Evolutionary conservation across 768 basidiomycete genomes (phyloP).

Genomic region (Cystofilobasidium bisporidii): DNA sequence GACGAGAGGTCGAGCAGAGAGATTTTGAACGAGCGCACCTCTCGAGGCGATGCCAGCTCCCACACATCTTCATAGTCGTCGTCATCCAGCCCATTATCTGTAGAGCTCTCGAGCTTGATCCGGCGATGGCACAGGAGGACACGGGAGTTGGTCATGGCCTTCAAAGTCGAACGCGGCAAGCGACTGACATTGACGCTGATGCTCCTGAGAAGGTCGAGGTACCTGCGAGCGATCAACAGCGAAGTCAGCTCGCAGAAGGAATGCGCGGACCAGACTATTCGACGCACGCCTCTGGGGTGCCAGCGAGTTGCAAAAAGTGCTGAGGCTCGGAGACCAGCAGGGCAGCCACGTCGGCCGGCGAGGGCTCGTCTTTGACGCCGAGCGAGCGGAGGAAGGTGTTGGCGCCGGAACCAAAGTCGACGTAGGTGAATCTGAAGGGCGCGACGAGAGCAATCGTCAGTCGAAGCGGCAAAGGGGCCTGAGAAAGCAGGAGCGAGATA

Average conservation of each 20-base stretch:
- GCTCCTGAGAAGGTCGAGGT: conserved; percentile 69
- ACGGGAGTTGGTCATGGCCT: conserved; percentile 58
- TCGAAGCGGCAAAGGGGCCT: too few relatives aligned
- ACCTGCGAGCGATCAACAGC: conserved; percentile 46
- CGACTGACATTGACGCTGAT: conserved; percentile 60
- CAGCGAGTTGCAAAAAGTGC: conserved; percentile 60
- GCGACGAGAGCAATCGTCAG: conserved; percentile 60
- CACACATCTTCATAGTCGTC: conserved; percentile 55
- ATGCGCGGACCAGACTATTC: too few relatives aligned
- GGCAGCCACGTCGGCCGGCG: conserved; percentile 54
- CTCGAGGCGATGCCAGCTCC: conserved; percentile 58
- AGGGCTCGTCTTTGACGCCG: conserved; percentile 80
- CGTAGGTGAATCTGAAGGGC: conserved; percentile 57
- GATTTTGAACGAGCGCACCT: conserved; percentile 31
- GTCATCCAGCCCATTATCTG: conserved; percentile 57
- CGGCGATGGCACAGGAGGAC: conserved; percentile 68
- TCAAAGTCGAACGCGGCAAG: conserved; percentile 46
- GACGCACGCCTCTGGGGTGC: conserved; percentile 62
- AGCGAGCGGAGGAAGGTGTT: conserved; percentile 77
- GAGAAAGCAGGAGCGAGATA: too few relatives aligned
- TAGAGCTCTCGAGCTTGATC: conserved; percentile 44
- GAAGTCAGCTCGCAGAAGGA: too few relatives aligned
- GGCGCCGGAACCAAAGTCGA: conserved; percentile 73
- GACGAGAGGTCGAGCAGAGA: neutral
- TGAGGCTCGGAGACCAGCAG: conserved; percentile 29